phyloP scores from a whole-genome alignment of 306 rosid species.

The Trichosanthes truncata region DNA sequence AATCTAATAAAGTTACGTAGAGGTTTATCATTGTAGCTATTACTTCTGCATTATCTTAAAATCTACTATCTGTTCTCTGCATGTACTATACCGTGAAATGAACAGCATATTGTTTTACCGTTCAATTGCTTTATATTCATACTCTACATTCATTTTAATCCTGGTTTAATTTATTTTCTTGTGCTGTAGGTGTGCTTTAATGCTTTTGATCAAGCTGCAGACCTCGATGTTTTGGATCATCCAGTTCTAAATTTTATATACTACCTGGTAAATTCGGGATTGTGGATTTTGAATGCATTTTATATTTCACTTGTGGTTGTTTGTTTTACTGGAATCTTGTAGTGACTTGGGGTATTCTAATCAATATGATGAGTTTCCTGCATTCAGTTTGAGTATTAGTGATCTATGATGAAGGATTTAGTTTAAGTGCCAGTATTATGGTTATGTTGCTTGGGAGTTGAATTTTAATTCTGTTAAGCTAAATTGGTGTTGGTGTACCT shows the following conservation, averaged over 20 bases:
- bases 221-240: constrained; percentile 91
- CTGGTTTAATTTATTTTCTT: constrained; percentile 2
- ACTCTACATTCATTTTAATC: background rate
- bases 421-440: background rate
- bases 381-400: background rate
- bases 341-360: background rate
- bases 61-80: background rate
- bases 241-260: constrained; percentile 79
- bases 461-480: background rate
- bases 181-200: constrained; percentile 69
- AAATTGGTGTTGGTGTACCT: background rate
- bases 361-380: background rate
- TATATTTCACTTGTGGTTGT: background rate
- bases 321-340: background rate
- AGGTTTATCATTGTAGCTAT: background rate
- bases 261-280: constrained; percentile 28
- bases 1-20: background rate
- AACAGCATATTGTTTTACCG: background rate
- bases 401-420: background rate
- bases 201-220: constrained; percentile 69
- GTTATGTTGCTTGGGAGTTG: background rate
- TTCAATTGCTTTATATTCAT: background rate
- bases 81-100: background rate
- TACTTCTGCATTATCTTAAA: background rate
- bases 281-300: background rate